These are phyloP conservation scores for Fistulifera solaris DNA, from an alignment of 108 stramenopile species.

Conservation along the genomic window DNA sequence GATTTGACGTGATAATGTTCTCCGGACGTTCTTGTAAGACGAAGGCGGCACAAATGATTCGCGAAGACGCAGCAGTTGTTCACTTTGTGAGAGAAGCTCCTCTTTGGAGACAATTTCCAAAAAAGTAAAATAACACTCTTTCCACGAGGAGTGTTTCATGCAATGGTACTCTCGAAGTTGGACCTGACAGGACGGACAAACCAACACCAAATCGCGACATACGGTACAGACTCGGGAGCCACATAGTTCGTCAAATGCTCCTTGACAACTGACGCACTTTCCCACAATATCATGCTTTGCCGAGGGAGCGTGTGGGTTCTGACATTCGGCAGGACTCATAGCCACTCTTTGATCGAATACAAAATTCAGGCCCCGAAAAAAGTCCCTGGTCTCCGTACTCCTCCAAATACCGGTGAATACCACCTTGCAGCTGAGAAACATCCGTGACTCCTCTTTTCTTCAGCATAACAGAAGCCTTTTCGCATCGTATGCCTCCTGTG, in stretches of 20 bases:
- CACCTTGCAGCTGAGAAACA: slow-evolving; percentile 80
- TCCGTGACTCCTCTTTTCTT: slow-evolving; percentile 57
- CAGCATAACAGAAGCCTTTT: slow-evolving; percentile 69
- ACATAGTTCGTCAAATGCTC: slow-evolving; percentile 46
- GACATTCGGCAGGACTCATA: slow-evolving; percentile 28
- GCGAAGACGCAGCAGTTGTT: slow-evolving; percentile 22
- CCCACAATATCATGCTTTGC: slow-evolving; percentile 30
- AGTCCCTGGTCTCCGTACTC: slow-evolving; percentile 66
- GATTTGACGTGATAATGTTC: slow-evolving; percentile 56
- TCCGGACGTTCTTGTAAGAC: slow-evolving; percentile 46
- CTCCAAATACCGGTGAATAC: slow-evolving; percentile 92
- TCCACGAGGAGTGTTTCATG: slow-evolving; percentile 51
- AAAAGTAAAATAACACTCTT: slow-evolving; percentile 66
- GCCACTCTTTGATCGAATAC: slow-evolving; percentile 87
- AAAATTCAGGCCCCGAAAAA: slow-evolving; percentile 86
- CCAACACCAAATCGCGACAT: slow-evolving; percentile 59
- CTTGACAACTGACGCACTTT: slow-evolving; percentile 47
- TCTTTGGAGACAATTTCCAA: slow-evolving; percentile 36
- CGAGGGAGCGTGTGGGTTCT: not conserved
- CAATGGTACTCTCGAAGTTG: slow-evolving; percentile 62
- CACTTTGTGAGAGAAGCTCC: slow-evolving; percentile 38
- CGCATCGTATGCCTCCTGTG: slow-evolving; percentile 82
- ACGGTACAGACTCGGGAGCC: slow-evolving; percentile 69
- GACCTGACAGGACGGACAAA: slow-evolving; percentile 41
- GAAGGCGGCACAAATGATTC: slow-evolving; percentile 23